Evolutionary conservation across 768 basidiomycete species (phyloP).

Genomic region (Naganishia antarctica): DNA sequence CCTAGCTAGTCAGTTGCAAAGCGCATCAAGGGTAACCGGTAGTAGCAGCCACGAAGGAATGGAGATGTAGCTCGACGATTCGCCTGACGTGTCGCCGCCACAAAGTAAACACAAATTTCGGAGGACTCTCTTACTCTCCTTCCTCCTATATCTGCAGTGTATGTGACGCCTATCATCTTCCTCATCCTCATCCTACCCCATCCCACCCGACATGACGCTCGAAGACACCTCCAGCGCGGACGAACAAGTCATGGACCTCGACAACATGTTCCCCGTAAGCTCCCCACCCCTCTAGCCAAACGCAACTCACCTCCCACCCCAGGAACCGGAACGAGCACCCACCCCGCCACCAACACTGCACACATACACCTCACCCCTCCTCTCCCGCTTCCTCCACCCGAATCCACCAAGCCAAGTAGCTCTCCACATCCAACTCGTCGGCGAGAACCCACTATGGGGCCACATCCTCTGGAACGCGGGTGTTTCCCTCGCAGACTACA

Average conservation of each 20-base stretch:
- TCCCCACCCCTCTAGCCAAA: background rate
- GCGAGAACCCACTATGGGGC: constrained; percentile 46
- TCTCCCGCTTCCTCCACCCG: background rate
- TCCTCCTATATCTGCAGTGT: no score
- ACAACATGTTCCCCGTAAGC: constrained; percentile 40
- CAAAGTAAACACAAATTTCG: no score
- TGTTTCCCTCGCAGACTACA: constrained; percentile 28
- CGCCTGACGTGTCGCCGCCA: no score
- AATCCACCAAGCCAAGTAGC: background rate
- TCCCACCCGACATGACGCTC: background rate
- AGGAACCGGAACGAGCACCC: constrained; percentile 44
- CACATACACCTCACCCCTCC: constrained; percentile 25
- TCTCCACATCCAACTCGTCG: constrained; percentile 39
- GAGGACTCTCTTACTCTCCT: no score
- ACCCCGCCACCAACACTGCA: constrained; percentile 34
- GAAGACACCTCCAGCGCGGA: constrained; percentile 1
- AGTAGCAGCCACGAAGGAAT: no score
- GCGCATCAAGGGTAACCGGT: no score
- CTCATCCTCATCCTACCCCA: background rate
- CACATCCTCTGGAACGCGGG: constrained; percentile 39
- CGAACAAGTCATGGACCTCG: constrained; percentile 38
- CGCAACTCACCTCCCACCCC: background rate
- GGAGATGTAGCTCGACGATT: no score
- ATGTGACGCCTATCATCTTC: background rate
- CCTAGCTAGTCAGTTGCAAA: no score